These are phyloP conservation scores for Oenanthe sinensis DNA, from an alignment of 129 eudicot genomes.

Conservation along the genomic window DNA sequence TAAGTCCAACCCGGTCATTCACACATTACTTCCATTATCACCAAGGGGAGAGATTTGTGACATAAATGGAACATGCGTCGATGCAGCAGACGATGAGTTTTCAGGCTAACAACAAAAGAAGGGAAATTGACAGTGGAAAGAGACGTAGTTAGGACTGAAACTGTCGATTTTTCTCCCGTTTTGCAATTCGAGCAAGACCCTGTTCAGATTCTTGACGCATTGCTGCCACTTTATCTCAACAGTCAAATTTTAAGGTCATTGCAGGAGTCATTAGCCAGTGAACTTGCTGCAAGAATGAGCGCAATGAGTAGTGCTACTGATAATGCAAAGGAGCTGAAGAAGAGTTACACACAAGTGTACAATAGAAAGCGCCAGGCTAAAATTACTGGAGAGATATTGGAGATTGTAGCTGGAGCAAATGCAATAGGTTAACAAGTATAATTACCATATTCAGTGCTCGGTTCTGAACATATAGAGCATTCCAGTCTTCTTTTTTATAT, in stretches of 20 bases:
- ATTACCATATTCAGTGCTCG: conserved; percentile 1
- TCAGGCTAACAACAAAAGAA: conserved; percentile 49
- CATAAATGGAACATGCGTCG: conserved; percentile 43
- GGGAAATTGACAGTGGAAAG: conserved; percentile 49
- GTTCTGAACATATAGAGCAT: conserved; percentile 13
- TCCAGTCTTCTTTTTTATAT: conserved; percentile 8
- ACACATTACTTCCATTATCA: conserved; percentile 49
- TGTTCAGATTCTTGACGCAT: conserved; percentile 52
- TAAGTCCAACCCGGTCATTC: conserved; percentile 41
- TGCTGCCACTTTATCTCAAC: conserved; percentile 48
- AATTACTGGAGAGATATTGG: conserved; percentile 51
- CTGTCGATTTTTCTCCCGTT: conserved; percentile 25
- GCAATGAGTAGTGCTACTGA: conserved; percentile 58
- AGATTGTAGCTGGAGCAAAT: conserved; percentile 59
- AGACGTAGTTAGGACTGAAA: conserved; percentile 31
- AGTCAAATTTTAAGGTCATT: conserved; percentile 50
- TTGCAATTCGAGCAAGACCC: conserved; percentile 64
- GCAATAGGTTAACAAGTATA: conserved; percentile 21
- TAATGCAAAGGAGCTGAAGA: conserved; percentile 42
- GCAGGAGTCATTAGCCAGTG: conserved; percentile 64
- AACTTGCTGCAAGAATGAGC: conserved; percentile 56
- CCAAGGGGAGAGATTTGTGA: conserved; percentile 49
- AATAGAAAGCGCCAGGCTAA: conserved; percentile 47
- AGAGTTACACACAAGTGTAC: conserved; percentile 26
- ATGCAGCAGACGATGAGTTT: conserved; percentile 55